Percentiles rank a stretch among this genome's conserved stretches.
These are phyloP conservation scores for Lactarius hatsudake DNA, from an alignment of 768 basidiomycete species.

Conservation along the genomic window DNA sequence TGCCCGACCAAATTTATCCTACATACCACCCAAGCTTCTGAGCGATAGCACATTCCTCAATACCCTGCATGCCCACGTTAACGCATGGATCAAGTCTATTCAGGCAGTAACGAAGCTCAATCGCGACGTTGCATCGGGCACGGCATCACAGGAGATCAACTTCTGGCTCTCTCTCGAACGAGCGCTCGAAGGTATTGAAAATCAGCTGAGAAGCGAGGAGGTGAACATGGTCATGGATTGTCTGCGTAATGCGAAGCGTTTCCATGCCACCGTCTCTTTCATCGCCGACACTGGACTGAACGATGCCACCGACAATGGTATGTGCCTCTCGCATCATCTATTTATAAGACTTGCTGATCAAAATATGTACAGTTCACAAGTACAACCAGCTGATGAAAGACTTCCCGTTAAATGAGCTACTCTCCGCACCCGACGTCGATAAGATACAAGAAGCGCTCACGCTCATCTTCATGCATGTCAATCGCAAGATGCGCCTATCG, in stretches of 20 bases:
- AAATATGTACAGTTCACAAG: constrained; percentile 70
- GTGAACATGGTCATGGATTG: constrained; percentile 93
- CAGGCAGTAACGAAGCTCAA: constrained; percentile 96
- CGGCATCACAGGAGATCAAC: constrained; percentile 98
- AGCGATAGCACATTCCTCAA: constrained; percentile 92
- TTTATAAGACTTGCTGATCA: constrained; percentile 2
- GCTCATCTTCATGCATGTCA: constrained; percentile 90
- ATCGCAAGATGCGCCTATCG: constrained; percentile 91
- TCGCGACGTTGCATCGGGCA: constrained; percentile 89
- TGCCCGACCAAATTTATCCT: constrained; percentile 69
- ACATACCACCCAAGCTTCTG: constrained; percentile 69
- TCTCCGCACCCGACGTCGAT: constrained; percentile 93
- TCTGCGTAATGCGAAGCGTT: constrained; percentile 92
- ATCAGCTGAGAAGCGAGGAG: constrained; percentile 87
- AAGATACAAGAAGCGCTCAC: constrained; percentile 89
- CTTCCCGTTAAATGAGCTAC: constrained; percentile 93
- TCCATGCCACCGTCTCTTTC: constrained; percentile 96
- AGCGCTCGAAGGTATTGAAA: constrained; percentile 89
- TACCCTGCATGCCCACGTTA: constrained; percentile 88
- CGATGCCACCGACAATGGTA: constrained; percentile 86
- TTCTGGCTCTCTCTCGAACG: constrained; percentile 97
- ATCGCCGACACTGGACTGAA: constrained; percentile 96
- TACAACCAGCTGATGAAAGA: constrained; percentile 99
- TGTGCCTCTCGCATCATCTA: constrained; percentile 31
- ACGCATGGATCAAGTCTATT: constrained; percentile 97